phyloP scores from a whole-genome alignment of 2,329 filamentous ascomycete species.

The Samsoniella hepiali region DNA sequence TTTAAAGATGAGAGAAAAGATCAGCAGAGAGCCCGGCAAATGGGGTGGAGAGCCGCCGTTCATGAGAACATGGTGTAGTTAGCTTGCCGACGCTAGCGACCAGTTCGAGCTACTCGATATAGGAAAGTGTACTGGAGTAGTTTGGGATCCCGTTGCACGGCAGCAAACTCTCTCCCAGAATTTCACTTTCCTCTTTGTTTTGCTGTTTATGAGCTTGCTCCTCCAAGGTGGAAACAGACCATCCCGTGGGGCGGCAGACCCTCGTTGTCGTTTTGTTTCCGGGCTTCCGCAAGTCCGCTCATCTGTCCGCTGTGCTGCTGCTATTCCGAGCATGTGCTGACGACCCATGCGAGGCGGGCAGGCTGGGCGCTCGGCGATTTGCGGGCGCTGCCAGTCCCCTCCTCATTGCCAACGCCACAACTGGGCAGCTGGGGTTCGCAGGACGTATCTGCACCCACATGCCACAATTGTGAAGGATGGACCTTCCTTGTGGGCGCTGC shows the following conservation, averaged over 20 bases:
- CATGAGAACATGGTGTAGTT: not conserved
- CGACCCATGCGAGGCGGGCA: not conserved
- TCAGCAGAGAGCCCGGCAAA: not conserved
- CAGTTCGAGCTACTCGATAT: conserved; percentile 6
- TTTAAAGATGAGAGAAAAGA: not conserved
- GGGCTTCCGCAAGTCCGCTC: not conserved
- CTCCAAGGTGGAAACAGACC: not conserved
- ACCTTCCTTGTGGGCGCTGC: not conserved
- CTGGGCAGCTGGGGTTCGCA: not conserved
- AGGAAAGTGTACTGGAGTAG: not conserved
- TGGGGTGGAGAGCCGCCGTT: conserved; percentile 9
- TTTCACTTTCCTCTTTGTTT: not conserved
- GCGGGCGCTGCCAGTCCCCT: not conserved
- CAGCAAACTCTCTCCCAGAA: not conserved
- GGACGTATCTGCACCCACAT: not conserved
- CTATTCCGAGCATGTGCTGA: conserved; percentile 3
- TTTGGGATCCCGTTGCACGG: not conserved
- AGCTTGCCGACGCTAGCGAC: not conserved
- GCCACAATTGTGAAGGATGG: conserved; percentile 12
- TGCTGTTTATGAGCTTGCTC: not conserved
- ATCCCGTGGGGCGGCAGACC: not conserved
- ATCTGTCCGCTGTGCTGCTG: not conserved
- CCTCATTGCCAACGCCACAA: conserved; percentile 6
- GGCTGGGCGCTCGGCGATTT: conserved; percentile 2
- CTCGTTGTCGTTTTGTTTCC: not conserved